A percentile compares a stretch with the other conserved stretches of the same genome.
These are phyloP conservation scores for Agapanthus africanus DNA, from an alignment of 106 monocot species.

Conservation along the genomic window DNA sequence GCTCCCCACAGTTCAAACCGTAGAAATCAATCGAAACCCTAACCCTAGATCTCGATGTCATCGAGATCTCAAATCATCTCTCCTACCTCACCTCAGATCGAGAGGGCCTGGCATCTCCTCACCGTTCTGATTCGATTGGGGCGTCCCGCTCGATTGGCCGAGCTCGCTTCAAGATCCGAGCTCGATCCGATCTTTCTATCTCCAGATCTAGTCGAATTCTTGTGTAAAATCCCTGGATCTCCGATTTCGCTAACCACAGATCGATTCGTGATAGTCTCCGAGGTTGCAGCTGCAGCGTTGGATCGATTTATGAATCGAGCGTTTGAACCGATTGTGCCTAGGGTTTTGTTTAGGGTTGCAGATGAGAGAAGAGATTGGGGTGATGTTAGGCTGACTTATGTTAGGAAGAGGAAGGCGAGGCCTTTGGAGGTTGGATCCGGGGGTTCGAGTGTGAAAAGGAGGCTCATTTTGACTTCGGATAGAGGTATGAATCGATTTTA, in stretches of 20 bases:
- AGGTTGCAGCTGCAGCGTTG: constrained; percentile 17
- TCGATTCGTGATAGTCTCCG: constrained; percentile 33
- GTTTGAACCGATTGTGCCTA: constrained; percentile 9
- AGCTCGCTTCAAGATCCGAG: constrained; percentile 27
- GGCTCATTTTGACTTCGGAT: constrained; percentile 1
- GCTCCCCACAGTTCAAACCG: too few relatives aligned
- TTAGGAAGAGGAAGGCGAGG: constrained; percentile 46
- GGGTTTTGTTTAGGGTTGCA: constrained; percentile 10
- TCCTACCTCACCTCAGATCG: constrained; percentile 20
- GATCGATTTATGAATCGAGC: constrained; percentile 17
- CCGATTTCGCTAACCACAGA: constrained; percentile 30
- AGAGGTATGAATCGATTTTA: neutral
- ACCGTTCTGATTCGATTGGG: constrained; percentile 46
- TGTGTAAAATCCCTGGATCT: constrained; percentile 60
- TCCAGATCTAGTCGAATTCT: constrained; percentile 33
- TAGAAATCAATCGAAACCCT: too few relatives aligned
- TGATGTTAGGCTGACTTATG: constrained; percentile 8
- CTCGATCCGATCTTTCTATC: neutral
- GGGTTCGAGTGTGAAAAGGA: constrained; percentile 26
- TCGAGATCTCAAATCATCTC: neutral
- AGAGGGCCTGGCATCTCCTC: constrained; percentile 65
- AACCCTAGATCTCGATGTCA: constrained; percentile 15
- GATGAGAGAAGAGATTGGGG: constrained; percentile 18
- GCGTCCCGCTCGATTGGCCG: constrained; percentile 33
- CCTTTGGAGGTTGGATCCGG: constrained; percentile 1